Conservation (phyloP, 2,329 filamentous ascomycete species). For the Grosmannia serpens region DNA sequence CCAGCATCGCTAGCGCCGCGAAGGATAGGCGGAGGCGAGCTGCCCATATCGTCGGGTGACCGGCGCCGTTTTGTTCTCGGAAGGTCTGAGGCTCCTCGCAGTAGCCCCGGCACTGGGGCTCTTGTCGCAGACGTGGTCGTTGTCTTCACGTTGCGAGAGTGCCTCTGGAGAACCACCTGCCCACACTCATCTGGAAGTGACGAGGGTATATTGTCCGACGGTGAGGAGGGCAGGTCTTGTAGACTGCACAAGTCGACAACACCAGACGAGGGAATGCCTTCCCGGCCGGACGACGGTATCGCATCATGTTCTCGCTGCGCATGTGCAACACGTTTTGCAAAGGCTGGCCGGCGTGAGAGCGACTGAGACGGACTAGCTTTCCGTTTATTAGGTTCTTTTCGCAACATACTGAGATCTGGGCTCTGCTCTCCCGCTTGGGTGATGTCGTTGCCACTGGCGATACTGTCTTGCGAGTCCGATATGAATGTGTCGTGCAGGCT, state of each 20-base stretch:
- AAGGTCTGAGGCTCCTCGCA: not conserved
- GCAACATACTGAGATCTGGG: conserved; percentile 4
- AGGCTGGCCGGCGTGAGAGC: not conserved
- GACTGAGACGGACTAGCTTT: not conserved
- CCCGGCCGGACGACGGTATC: not conserved
- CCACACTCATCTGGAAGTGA: conserved; percentile 11
- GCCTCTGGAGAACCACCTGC: not conserved
- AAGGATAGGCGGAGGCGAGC: not conserved
- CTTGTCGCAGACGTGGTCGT: not conserved
- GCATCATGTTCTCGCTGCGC: conserved; percentile 2
- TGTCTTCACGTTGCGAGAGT: not conserved
- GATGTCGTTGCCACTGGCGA: not conserved
- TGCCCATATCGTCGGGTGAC: not conserved
- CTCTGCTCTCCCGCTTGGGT: not conserved
- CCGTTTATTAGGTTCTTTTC: not conserved
- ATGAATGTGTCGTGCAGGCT: not conserved
- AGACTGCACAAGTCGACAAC: not conserved
- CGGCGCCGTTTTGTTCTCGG: not conserved
- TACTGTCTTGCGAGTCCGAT: not conserved
- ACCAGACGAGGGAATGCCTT: not conserved
- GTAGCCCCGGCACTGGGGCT: not conserved
- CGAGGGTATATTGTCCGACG: conserved; percentile 5
- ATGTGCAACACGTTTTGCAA: conserved; percentile 1
- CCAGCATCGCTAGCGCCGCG: not conserved
- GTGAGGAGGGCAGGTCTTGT: not conserved